Percentiles rank a stretch among this genome's conserved stretches.
These are phyloP conservation scores for Curvularia hawaiiensis DNA, from an alignment of 2,329 filamentous ascomycete genomes.

Conservation along the genomic window DNA sequence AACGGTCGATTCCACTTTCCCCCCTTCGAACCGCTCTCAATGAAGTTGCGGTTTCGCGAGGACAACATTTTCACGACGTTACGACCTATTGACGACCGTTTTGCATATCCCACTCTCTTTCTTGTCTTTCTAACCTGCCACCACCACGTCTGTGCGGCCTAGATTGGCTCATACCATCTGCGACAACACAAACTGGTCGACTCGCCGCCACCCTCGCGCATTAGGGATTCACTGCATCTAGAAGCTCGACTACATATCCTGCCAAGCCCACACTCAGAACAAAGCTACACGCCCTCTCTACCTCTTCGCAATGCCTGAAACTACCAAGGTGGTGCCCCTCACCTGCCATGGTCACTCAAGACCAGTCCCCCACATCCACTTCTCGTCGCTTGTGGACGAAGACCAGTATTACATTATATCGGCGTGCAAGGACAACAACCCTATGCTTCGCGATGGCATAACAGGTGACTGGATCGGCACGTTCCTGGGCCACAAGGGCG, in stretches of 20 bases:
- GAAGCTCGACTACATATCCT: conserved; percentile 2
- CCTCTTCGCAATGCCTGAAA: conserved; percentile 41
- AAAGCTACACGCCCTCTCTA: conserved; percentile 1
- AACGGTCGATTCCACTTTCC: conserved; percentile 23
- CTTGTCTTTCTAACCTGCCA: conserved; percentile 12
- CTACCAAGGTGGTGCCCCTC: conserved; percentile 75
- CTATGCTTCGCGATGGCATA: conserved; percentile 94
- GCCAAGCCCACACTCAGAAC: background rate
- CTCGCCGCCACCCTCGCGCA: conserved; percentile 11
- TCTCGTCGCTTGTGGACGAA: conserved; percentile 81
- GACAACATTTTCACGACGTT: conserved; percentile 34
- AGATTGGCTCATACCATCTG: conserved; percentile 7
- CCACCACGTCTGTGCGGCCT: conserved; percentile 1
- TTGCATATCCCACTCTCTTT: conserved; percentile 25
- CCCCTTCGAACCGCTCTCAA: conserved; percentile 17
- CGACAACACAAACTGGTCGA: conserved; percentile 12
- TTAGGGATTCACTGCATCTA: conserved; percentile 20
- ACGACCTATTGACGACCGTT: conserved; percentile 39
- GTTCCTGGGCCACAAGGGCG: conserved; percentile 97
- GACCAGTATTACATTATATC: conserved; percentile 92
- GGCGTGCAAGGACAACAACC: conserved; percentile 96
- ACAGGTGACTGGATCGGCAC: conserved; percentile 86
- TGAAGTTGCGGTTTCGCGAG: conserved; percentile 16
- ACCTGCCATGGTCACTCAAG: conserved; percentile 95
- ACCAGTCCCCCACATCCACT: conserved; percentile 88